phyloP scores from a whole-genome alignment of 1,284 basidiomycete species.

The Kwoniella shivajii region DNA sequence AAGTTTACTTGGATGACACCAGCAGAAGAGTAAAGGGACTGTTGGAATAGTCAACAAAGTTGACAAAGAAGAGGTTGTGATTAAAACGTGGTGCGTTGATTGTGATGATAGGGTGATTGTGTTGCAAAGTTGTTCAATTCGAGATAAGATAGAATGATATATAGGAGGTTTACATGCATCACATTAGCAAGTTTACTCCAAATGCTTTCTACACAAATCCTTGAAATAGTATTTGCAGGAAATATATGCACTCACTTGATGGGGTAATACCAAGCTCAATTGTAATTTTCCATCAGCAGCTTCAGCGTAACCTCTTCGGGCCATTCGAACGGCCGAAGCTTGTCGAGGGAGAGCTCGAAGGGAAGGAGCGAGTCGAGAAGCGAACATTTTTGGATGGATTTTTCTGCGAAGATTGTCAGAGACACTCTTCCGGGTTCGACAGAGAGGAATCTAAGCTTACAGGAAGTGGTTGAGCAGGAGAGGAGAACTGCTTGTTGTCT shows the following conservation, averaged over 20 bases:
- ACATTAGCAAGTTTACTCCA: no score
- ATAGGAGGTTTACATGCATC: no score
- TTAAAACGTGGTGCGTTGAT: no score
- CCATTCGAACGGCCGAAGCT: constrained; percentile 46
- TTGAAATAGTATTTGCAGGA: neutral
- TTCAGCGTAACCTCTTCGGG: constrained; percentile 84
- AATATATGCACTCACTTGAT: constrained; percentile 69
- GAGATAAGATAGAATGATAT: no score
- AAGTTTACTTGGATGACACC: constrained; percentile 94
- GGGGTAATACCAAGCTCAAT: constrained; percentile 87
- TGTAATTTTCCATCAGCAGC: constrained; percentile 69
- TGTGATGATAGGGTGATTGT: neutral
- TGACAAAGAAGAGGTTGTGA: no score
- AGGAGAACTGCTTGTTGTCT: neutral
- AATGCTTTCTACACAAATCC: no score
- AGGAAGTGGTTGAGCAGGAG: neutral
- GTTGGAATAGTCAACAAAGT: constrained; percentile 4
- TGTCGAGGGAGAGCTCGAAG: constrained; percentile 49
- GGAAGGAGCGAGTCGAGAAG: constrained; percentile 46
- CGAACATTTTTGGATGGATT: constrained; percentile 36
- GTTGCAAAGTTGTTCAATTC: no score
- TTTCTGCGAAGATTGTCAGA: neutral
- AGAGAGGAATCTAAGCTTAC: neutral
- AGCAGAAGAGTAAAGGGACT: constrained; percentile 83
- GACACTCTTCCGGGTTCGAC: neutral